phyloP scores from a whole-genome alignment of 2,329 filamentous ascomycete genomes.

The Pezicula carpinea region DNA sequence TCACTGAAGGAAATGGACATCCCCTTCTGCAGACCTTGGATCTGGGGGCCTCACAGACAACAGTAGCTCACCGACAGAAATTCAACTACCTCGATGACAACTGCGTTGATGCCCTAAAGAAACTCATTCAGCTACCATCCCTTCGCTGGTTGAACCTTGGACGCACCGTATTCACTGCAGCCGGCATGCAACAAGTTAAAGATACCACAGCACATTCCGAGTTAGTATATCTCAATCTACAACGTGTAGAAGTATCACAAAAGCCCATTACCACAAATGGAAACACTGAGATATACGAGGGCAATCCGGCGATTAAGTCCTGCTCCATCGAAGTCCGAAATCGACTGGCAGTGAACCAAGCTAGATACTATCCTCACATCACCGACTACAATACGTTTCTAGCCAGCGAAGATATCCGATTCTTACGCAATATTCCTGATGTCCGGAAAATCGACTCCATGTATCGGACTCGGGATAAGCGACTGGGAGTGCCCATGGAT shows the following conservation, averaged over 20 bases:
- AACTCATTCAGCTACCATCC: slow-evolving; percentile 2
- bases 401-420: slow-evolving; percentile 32
- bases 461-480: slow-evolving; percentile 36
- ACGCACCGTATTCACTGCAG: slow-evolving; percentile 4
- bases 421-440: slow-evolving; percentile 35
- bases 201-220: slow-evolving; percentile 5
- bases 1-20: neutral
- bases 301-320: slow-evolving; percentile 1
- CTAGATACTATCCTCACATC: slow-evolving; percentile 9
- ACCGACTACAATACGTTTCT: slow-evolving; percentile 9
- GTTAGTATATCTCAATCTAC: slow-evolving; percentile 6
- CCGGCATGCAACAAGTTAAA: slow-evolving; percentile 5
- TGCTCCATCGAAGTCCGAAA: slow-evolving; percentile 10
- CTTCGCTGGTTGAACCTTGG: slow-evolving; percentile 10
- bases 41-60: slow-evolving; percentile 9
- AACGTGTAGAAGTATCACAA: slow-evolving; percentile 2
- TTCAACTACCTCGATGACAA: slow-evolving; percentile 11
- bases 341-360: slow-evolving; percentile 7
- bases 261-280: neutral
- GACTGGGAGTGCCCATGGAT: slow-evolving; percentile 21
- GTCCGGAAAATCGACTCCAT: slow-evolving; percentile 40
- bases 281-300: slow-evolving; percentile 4
- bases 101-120: slow-evolving; percentile 6
- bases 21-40: slow-evolving; percentile 4
- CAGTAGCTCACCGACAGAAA: slow-evolving; percentile 8